Conservation (phyloP, 768 basidiomycete species). For the Calvatia gigantea region DNA sequence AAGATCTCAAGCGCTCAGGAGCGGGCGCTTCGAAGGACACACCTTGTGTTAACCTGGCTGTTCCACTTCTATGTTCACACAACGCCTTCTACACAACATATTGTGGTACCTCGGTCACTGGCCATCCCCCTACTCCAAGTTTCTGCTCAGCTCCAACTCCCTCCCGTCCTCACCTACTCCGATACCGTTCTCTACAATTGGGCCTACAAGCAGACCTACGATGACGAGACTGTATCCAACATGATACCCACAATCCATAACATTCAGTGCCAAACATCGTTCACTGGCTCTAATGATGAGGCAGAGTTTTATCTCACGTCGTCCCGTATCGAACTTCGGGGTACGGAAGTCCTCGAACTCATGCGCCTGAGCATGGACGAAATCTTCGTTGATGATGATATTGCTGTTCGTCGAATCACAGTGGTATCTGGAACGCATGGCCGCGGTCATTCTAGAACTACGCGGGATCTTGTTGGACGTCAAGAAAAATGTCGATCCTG, state of each 20-base stretch:
- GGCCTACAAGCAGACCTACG: conserved; percentile 34
- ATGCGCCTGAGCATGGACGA: conserved; percentile 90
- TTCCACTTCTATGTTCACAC: conserved; percentile 79
- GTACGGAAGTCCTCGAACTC: conserved; percentile 78
- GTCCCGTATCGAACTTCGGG: conserved; percentile 81
- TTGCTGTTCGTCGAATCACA: conserved; percentile 60
- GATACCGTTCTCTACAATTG: conserved; percentile 93
- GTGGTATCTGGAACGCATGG: conserved; percentile 63
- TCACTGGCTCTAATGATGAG: conserved; percentile 80
- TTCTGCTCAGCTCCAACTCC: conserved; percentile 68
- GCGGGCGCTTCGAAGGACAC: conserved; percentile 62
- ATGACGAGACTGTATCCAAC: conserved; percentile 18
- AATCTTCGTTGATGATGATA: conserved; percentile 71
- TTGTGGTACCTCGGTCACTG: conserved; percentile 66
- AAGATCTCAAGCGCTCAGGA: conserved; percentile 46
- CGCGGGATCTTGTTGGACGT: conserved; percentile 57
- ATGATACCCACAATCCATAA: conserved; percentile 52
- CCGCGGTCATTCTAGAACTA: conserved; percentile 62
- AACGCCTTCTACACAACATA: conserved; percentile 41
- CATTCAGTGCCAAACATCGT: conserved; percentile 61
- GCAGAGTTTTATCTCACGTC: conserved; percentile 86
- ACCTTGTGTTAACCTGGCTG: conserved; percentile 69
- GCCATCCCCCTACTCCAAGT: conserved; percentile 75
- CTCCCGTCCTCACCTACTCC: conserved; percentile 87
- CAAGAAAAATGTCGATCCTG: conserved; percentile 68